phyloP scores from a whole-genome alignment of 441 rosid species.

The Erodium moschatum region DNA sequence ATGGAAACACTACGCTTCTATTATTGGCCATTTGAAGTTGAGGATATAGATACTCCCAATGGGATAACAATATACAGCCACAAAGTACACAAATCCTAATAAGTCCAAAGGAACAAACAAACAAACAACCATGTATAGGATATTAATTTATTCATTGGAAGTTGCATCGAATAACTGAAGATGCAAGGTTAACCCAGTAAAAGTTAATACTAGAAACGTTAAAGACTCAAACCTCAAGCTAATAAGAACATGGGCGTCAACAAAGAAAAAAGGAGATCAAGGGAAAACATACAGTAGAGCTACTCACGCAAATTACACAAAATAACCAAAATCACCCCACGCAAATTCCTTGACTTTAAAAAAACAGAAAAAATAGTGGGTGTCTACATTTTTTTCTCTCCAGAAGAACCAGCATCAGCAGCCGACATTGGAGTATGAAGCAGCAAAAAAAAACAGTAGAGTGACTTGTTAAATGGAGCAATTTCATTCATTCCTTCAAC shows the following conservation, averaged over 20 bases:
- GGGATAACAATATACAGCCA: slow-evolving; percentile 10
- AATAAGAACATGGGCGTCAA: slow-evolving; percentile 15
- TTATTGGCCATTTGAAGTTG: slow-evolving; percentile 1
- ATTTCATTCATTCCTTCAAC: neutral
- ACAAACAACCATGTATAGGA: neutral
- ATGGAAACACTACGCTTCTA: neutral
- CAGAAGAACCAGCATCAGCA: neutral
- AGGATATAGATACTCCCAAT: neutral
- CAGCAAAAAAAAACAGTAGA: neutral
- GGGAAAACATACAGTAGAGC: slow-evolving; percentile 1
- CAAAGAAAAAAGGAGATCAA: slow-evolving; percentile 9
- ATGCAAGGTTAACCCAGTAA: slow-evolving; percentile 11
- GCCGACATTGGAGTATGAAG: neutral
- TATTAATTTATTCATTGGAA: neutral
- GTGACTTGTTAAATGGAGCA: neutral
- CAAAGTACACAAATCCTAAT: slow-evolving; percentile 8
- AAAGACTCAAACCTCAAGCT: slow-evolving; percentile 5
- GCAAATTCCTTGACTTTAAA: neutral
- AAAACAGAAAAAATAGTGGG: neutral
- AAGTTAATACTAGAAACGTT: slow-evolving; percentile 1
- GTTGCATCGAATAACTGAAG: slow-evolving; percentile 21
- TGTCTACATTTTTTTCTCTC: neutral
- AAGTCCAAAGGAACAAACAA: slow-evolving; percentile 12
- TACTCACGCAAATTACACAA: neutral
- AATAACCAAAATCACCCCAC: neutral